A percentile compares a stretch with the other conserved stretches of the same genome.
Conservation (phyloP, 2,329 filamentous ascomycete genomes). For the Ascochyta rabiei region DNA sequence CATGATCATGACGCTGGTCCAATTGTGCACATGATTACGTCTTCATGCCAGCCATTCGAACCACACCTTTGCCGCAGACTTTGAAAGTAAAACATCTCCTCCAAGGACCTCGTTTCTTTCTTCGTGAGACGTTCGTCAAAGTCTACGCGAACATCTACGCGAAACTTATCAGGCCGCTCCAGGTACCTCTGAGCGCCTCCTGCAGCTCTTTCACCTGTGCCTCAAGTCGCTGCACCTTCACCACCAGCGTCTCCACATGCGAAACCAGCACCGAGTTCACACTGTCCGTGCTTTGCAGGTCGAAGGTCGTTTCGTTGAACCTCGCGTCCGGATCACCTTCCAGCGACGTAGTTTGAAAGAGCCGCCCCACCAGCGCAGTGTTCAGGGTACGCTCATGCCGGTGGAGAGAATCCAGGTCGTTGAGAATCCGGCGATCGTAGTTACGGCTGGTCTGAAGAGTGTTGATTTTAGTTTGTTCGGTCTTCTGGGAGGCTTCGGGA, state of each 20-base stretch:
- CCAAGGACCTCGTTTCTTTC: no score
- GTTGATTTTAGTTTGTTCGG: background rate
- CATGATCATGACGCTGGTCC: background rate
- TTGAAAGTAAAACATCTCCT: background rate
- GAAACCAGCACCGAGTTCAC: background rate
- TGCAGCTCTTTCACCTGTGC: background rate
- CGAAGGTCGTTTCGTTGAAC: background rate
- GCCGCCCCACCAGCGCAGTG: background rate
- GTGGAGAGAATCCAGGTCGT: background rate
- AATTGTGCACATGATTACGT: background rate
- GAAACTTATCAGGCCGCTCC: background rate
- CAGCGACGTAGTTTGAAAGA: background rate
- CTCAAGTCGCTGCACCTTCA: background rate
- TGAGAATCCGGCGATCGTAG: background rate
- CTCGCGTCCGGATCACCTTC: background rate
- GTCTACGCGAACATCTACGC: no score
- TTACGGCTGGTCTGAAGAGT: background rate
- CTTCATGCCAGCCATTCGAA: background rate
- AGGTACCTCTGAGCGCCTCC: background rate
- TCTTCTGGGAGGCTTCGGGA: background rate
- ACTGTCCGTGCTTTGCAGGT: background rate
- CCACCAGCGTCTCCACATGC: background rate
- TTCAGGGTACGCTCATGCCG: background rate
- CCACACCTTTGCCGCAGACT: background rate
- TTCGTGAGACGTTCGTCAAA: background rate